Percentiles rank a stretch among this genome's conserved stretches.
Evolutionary conservation across 495 filamentous ascomycete genomes (phyloP).

Genomic region (Annulohypoxylon maeteangense): DNA sequence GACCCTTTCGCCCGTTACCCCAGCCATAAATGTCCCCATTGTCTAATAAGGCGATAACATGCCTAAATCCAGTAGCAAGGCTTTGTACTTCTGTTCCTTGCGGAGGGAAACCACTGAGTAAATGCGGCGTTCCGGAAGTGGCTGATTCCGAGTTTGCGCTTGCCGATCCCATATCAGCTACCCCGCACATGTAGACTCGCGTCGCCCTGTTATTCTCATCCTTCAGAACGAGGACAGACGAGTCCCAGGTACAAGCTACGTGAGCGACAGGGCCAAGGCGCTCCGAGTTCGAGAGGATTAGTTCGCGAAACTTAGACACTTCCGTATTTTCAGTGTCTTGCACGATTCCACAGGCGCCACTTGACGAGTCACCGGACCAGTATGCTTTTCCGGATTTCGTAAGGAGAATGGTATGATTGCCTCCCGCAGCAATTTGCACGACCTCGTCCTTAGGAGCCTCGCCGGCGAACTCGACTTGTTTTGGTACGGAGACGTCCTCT

Average conservation of each 20-base stretch:
- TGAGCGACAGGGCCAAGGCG: slow-evolving; percentile 30
- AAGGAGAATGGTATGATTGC: slow-evolving; percentile 87
- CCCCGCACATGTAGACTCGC: slow-evolving; percentile 69
- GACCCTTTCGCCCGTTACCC: slow-evolving; percentile 86
- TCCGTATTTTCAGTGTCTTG: slow-evolving; percentile 9
- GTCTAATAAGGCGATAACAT: slow-evolving; percentile 76
- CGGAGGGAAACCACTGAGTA: slow-evolving; percentile 71
- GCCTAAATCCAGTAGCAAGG: slow-evolving; percentile 77
- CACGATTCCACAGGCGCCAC: slow-evolving; percentile 63
- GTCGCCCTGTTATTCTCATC: slow-evolving; percentile 51
- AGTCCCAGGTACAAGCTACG: slow-evolving; percentile 81
- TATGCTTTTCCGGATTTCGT: slow-evolving; percentile 66
- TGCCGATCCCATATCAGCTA: slow-evolving; percentile 42
- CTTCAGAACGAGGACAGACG: slow-evolving; percentile 65
- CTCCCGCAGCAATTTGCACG: slow-evolving; percentile 71
- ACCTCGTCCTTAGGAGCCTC: slow-evolving; percentile 32
- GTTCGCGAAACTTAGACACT: slow-evolving; percentile 41
- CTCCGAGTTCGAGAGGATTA: slow-evolving; percentile 24
- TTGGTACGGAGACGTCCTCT: slow-evolving; percentile 76
- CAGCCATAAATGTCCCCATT: slow-evolving; percentile 87
- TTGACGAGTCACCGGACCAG: slow-evolving; percentile 68
- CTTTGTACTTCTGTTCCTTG: slow-evolving; percentile 59
- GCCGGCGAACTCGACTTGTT: slow-evolving; percentile 63
- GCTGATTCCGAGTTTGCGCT: slow-evolving; percentile 8
- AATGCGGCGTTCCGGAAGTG: slow-evolving; percentile 8